Evolutionary conservation across 164 flowering plant species (phyloP).

Genomic region (Umbellularia californica): DNA sequence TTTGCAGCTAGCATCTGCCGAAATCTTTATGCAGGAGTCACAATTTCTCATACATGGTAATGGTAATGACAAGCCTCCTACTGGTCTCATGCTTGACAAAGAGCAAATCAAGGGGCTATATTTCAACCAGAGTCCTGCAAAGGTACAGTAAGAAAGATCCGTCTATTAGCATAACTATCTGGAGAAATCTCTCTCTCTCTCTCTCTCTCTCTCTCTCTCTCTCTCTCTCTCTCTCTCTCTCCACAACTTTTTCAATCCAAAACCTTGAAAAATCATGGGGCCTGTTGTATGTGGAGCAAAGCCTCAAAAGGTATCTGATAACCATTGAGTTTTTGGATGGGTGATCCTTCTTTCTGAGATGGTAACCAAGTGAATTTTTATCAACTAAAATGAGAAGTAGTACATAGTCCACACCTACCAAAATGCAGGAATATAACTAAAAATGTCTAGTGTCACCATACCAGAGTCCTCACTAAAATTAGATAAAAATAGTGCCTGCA

Average conservation of each 20-base stretch:
- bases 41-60: conserved; percentile 67
- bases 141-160: conserved; percentile 42
- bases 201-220: background rate
- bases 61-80: conserved; percentile 86
- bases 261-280: background rate
- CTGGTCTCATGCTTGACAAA: conserved; percentile 87
- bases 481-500: no score
- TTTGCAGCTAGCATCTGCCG: conserved; percentile 86
- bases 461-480: no score
- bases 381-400: no score
- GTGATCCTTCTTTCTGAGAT: no score
- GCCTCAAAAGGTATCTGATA: background rate
- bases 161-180: background rate
- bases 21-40: conserved; percentile 72
- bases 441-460: no score
- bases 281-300: background rate
- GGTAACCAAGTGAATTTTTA: no score
- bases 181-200: no score
- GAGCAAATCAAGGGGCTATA: conserved; percentile 78
- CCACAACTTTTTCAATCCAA: no score
- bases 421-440: no score
- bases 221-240: background rate
- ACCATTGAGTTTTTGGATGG: no score
- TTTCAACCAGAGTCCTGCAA: conserved; percentile 82
- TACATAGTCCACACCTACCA: no score